Evolutionary conservation across 352 stramenopile species (phyloP), one percentile per base, ranked within the genome.

Genomic region (Phytophthora chlamydospora): DNA sequence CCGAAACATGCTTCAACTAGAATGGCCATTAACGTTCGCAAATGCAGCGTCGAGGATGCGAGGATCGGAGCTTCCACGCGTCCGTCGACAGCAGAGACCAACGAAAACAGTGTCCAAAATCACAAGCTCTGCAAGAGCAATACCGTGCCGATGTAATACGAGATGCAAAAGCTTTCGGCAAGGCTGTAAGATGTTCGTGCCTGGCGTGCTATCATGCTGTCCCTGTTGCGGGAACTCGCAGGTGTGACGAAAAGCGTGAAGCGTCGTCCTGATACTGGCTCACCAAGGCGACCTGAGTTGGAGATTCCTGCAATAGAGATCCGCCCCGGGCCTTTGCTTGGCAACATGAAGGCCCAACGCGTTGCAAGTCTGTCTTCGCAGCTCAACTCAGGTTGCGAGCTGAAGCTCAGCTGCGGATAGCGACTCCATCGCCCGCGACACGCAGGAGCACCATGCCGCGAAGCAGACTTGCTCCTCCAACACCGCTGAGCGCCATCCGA

Each of bases 1-100:
- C 64, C 64, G 51, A 72, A 68, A 60, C 31, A 17, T 58, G 45
- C 38, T 72, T 64, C 45, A 58, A 45, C 32, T 63, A 33, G 58
- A 58, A 56, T 34, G 27, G 29, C 2, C 31, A 3, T n/a, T 57
- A 50, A 62, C 52, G 29, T 48, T 62, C 56, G 35, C 41, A 44
- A 50, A 38, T 34, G 24, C 24, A 29, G 24, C 24, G 24, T 29
- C 24, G 24, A 57, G 17, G 8, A 13, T 45, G n/a, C 21, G 41
- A 33, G 41, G 40, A 16, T 19, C 33, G 24, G 14, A 27, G 31
- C 34, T 55, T 61, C 35, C 24, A 45, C 19, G 27, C n/a, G 9
- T 64, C 58, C 53, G 52, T 58, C 38, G 43, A 62, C 43, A 55
- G 24, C 24, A 29, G 24, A 29, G 24, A 29, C 24, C 24, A 11